A percentile compares a stretch with the other conserved stretches of the same genome.
phyloP scores from a whole-genome alignment of 805 yeast genomes.

The Candida sakaeoensis region DNA sequence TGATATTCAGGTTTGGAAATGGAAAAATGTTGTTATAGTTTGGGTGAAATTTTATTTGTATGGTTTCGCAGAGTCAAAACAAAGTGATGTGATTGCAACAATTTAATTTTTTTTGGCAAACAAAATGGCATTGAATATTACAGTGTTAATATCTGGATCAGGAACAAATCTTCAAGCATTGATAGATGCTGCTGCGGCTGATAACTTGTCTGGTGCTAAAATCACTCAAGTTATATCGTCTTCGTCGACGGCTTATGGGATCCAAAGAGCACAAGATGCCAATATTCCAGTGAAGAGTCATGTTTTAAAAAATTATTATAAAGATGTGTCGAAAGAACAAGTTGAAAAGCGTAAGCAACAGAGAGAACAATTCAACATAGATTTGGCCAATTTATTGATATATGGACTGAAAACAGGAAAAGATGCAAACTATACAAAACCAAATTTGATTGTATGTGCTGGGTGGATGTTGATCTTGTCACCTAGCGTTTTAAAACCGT shows the following conservation, averaged over 20 bases:
- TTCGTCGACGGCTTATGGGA: conserved; percentile 79
- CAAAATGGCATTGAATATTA: conserved; percentile 28
- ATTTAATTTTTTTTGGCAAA: not conserved
- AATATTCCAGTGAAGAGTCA: conserved; percentile 71
- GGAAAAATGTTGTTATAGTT: too few relatives aligned
- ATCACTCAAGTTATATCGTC: conserved; percentile 85
- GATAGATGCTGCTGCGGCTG: conserved; percentile 60
- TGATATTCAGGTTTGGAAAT: too few relatives aligned
- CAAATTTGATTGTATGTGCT: conserved; percentile 91
- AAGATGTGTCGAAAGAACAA: conserved; percentile 69
- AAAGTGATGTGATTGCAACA: conserved; percentile 3
- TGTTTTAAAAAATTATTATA: conserved; percentile 67
- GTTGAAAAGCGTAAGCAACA: conserved; percentile 54
- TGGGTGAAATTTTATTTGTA: not conserved
- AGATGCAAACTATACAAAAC: conserved; percentile 42
- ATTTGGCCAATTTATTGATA: conserved; percentile 67
- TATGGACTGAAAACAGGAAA: conserved; percentile 39
- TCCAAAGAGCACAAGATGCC: conserved; percentile 69
- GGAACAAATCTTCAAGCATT: conserved; percentile 96
- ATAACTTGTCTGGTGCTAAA: conserved; percentile 41
- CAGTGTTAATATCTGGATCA: conserved; percentile 88
- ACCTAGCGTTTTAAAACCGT: conserved; percentile 64
- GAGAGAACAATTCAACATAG: conserved; percentile 70
- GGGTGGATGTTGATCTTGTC: conserved; percentile 97
- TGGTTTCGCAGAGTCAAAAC: conserved; percentile 4